Evolutionary conservation across 192 early-diverging fungal species (phyloP).

Genomic region (Backusella tarrabulga): DNA sequence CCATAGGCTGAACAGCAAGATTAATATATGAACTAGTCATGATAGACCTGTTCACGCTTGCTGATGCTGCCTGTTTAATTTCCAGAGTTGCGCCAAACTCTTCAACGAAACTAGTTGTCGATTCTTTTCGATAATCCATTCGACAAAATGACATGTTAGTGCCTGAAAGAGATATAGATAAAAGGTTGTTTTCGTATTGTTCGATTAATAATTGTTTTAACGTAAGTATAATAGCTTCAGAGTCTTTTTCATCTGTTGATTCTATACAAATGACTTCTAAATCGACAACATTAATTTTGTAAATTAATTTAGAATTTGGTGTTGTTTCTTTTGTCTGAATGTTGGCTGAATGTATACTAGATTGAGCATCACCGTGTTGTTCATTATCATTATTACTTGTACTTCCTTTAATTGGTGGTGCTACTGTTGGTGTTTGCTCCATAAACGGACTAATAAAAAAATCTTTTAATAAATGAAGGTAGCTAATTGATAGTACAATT

Average conservation of each 20-base stretch:
- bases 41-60: constrained; percentile 33
- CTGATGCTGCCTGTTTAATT: constrained; percentile 49
- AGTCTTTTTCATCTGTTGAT: constrained; percentile 49
- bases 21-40: constrained; percentile 50
- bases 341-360: not conserved
- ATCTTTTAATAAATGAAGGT: constrained; percentile 61
- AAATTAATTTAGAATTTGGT: not conserved
- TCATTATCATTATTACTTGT: not conserved
- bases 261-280: constrained; percentile 71
- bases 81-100: constrained; percentile 66
- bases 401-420: constrained; percentile 14
- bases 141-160: constrained; percentile 75
- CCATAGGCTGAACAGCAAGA: constrained; percentile 58
- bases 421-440: constrained; percentile 6
- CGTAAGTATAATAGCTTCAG: constrained; percentile 74
- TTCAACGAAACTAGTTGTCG: constrained; percentile 69
- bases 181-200: constrained; percentile 49
- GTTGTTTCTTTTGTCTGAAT: not conserved
- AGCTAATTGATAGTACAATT: constrained; percentile 72
- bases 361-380: not conserved
- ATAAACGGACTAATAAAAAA: constrained; percentile 63
- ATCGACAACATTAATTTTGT: constrained; percentile 70
- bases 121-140: constrained; percentile 64
- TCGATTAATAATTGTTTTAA: constrained; percentile 63
- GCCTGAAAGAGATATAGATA: constrained; percentile 58